These are phyloP conservation scores for Kluyveromyces sp. DNA, from an alignment of 1,139 yeast genomes.

Conservation along the genomic window DNA sequence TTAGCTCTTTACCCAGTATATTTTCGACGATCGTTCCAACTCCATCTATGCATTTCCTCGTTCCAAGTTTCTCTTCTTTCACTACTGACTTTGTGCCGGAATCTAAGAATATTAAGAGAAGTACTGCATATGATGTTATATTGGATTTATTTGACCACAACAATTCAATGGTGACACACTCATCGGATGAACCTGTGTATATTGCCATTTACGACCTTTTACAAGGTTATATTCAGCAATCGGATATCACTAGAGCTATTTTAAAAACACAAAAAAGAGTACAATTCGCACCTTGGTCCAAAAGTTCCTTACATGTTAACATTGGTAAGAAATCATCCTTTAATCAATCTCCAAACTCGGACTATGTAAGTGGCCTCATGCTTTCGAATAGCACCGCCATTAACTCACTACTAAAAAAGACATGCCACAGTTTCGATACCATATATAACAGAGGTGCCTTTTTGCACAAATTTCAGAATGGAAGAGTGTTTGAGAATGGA, in stretches of 20 bases:
- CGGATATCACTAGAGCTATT: slow-evolving; percentile 73
- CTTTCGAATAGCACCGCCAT: slow-evolving; percentile 73
- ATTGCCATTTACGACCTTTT: slow-evolving; percentile 69
- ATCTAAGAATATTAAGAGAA: slow-evolving; percentile 56
- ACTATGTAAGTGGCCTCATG: slow-evolving; percentile 60
- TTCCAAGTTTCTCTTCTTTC: slow-evolving; percentile 85
- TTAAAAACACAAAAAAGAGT: slow-evolving; percentile 71
- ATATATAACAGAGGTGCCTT: slow-evolving; percentile 79
- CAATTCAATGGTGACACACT: slow-evolving; percentile 57
- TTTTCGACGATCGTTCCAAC: slow-evolving; percentile 79
- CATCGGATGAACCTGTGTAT: slow-evolving; percentile 47
- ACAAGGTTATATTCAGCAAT: slow-evolving; percentile 66
- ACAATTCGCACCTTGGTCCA: slow-evolving; percentile 80
- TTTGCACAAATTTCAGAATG: slow-evolving; percentile 63
- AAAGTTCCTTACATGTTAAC: slow-evolving; percentile 73
- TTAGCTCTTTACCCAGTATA: slow-evolving; percentile 77
- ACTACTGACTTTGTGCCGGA: slow-evolving; percentile 53
- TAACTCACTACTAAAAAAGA: slow-evolving; percentile 54
- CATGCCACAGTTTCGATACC: slow-evolving; percentile 70
- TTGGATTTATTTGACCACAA: slow-evolving; percentile 75
- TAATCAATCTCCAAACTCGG: slow-evolving; percentile 26
- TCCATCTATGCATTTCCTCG: slow-evolving; percentile 80
- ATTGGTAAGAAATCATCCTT: slow-evolving; percentile 70
- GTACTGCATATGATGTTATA: slow-evolving; percentile 77
- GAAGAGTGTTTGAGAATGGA: slow-evolving; percentile 50